Conservation (phyloP, 495 filamentous ascomycete species). For the Penicillium mononematosum region DNA sequence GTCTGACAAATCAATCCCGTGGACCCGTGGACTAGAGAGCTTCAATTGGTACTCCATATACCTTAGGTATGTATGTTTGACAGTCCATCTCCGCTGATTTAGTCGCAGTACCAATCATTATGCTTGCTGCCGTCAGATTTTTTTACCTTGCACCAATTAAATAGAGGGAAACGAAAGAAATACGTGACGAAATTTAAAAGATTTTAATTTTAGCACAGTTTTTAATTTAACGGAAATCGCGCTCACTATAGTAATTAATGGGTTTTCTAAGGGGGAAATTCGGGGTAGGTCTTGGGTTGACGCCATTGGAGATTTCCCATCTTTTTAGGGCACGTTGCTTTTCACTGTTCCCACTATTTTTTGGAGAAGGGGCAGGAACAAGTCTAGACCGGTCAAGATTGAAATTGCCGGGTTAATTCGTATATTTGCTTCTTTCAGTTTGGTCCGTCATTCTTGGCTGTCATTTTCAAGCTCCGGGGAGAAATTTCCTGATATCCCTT, state of each 20-base stretch:
- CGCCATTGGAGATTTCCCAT: slow-evolving; percentile 12
- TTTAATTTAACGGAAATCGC: slow-evolving; percentile 9
- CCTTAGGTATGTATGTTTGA: not conserved
- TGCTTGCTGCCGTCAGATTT: slow-evolving; percentile 16
- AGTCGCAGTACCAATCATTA: slow-evolving; percentile 16
- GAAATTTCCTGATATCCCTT: slow-evolving; percentile 11
- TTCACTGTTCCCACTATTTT: slow-evolving; percentile 6
- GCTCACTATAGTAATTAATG: slow-evolving; percentile 11
- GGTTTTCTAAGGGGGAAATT: not conserved
- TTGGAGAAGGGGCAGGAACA: slow-evolving; percentile 27
- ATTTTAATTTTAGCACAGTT: not conserved
- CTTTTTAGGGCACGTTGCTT: slow-evolving; percentile 9
- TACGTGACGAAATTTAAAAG: slow-evolving; percentile 1
- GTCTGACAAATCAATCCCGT: slow-evolving; percentile 19
- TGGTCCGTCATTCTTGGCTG: slow-evolving; percentile 3
- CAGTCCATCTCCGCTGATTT: slow-evolving; percentile 14
- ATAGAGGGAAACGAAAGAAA: slow-evolving; percentile 14
- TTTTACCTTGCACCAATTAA: slow-evolving; percentile 22
- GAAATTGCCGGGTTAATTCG: slow-evolving; percentile 15
- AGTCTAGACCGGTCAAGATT: slow-evolving; percentile 32
- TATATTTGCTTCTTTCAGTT: slow-evolving; percentile 23
- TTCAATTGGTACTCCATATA: not conserved
- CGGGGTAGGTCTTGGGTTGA: slow-evolving; percentile 19
- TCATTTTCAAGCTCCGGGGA: slow-evolving; percentile 5
- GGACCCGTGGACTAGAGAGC: not conserved